These are phyloP conservation scores for Botrytis paeoniae DNA, from an alignment of 2,329 filamentous ascomycete species.

Conservation along the genomic window DNA sequence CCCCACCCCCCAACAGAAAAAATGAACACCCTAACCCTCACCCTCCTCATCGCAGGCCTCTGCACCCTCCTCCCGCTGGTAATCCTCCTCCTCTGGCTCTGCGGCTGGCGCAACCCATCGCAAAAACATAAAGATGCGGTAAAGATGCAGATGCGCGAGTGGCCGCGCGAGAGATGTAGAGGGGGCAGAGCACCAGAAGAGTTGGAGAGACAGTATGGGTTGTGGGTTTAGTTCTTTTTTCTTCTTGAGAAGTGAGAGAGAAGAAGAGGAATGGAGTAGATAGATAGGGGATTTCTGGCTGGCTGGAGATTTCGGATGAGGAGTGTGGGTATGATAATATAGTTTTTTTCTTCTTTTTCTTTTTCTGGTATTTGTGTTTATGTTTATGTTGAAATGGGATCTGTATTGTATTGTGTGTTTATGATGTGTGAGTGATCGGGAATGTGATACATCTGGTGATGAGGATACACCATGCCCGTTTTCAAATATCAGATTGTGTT, in stretches of 20 bases:
- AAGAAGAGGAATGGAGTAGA: background rate
- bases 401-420: background rate
- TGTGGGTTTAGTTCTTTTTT: background rate
- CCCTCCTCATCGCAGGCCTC: background rate
- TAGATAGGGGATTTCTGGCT: background rate
- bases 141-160: background rate
- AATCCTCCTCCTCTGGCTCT: background rate
- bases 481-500: too few relatives aligned
- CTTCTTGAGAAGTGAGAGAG: background rate
- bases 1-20: background rate
- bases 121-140: background rate
- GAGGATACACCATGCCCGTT: too few relatives aligned
- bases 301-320: background rate
- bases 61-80: background rate
- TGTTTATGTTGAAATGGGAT: background rate
- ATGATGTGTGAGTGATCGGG: background rate
- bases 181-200: too few relatives aligned
- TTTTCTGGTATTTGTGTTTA: background rate
- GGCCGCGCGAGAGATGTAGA: background rate
- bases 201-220: background rate
- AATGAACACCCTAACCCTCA: background rate
- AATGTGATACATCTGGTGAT: background rate
- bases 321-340: background rate
- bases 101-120: background rate
- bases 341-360: background rate